Evolutionary conservation across 495 filamentous ascomycete genomes (phyloP).

Genomic region (Thermothielavioides terrestris): DNA sequence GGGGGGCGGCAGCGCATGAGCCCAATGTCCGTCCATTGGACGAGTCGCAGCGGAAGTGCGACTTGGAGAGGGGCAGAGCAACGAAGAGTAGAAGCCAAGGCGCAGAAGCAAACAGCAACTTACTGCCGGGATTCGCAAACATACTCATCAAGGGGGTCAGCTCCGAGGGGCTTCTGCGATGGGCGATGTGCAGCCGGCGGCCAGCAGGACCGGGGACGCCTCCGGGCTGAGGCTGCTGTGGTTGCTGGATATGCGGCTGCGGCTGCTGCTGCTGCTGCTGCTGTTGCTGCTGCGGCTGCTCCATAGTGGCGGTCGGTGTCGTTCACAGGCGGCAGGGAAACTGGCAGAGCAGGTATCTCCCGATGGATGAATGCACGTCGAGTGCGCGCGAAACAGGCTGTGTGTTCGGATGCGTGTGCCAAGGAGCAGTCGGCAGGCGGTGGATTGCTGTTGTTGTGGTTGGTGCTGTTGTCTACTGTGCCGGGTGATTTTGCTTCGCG

Average conservation of each 20-base stretch:
- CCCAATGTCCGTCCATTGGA: background rate
- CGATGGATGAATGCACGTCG: constrained; percentile 36
- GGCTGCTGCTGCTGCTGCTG: constrained; percentile 56
- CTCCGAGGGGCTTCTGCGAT: constrained; percentile 94
- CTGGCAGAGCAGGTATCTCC: constrained; percentile 7
- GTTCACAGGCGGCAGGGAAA: constrained; percentile 13
- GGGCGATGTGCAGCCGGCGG: constrained; percentile 92
- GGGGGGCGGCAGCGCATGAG: background rate
- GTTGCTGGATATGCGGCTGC: constrained; percentile 44
- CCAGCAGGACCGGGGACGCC: constrained; percentile 74
- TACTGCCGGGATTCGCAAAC: constrained; percentile 51
- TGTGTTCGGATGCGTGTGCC: constrained; percentile 11
- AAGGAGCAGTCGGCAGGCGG: constrained; percentile 2
- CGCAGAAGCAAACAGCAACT: constrained; percentile 28
- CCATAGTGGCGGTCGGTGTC: constrained; percentile 52
- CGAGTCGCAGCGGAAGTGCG: background rate
- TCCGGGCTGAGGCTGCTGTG: constrained; percentile 44
- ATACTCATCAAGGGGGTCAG: constrained; percentile 97
- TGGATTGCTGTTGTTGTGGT: constrained; percentile 1
- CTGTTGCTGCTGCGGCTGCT: constrained; percentile 60
- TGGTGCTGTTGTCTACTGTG: constrained; percentile 3
- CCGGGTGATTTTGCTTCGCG: constrained; percentile 14
- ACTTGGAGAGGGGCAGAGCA: background rate
- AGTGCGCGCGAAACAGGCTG: constrained; percentile 37
- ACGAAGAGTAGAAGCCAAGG: background rate